A percentile compares a stretch with the other conserved stretches of the same genome.
phyloP scores from a whole-genome alignment of 1,284 basidiomycete species.

The Athelia psychrophila region DNA sequence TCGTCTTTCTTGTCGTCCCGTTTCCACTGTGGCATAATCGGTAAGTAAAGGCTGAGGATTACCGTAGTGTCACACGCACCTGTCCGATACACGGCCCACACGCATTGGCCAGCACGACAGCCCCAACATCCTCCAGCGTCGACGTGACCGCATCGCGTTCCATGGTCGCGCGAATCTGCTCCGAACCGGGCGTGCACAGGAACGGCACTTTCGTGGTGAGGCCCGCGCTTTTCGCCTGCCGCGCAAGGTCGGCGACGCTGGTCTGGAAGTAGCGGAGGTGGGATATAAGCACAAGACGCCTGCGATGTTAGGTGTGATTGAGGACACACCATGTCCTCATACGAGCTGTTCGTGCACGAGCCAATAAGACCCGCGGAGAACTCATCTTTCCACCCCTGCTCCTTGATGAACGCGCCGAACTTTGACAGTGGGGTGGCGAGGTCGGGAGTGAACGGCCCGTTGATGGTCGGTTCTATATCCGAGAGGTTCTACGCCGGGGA shows the following conservation, averaged over 20 bases:
- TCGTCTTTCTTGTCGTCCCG: constrained; percentile 87
- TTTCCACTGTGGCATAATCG: constrained; percentile 74
- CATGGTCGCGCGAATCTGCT: constrained; percentile 97
- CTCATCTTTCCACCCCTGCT: constrained; percentile 90
- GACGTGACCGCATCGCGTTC: constrained; percentile 90
- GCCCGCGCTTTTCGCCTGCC: constrained; percentile 86
- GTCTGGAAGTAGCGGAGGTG: constrained; percentile 47
- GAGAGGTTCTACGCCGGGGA: constrained; percentile 68
- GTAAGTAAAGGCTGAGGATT: constrained; percentile 6
- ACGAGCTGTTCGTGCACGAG: constrained; percentile 97
- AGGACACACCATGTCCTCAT: constrained; percentile 82
- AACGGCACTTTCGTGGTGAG: constrained; percentile 88
- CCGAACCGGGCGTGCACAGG: constrained; percentile 95
- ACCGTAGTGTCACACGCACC: constrained; percentile 42
- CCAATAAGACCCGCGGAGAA: constrained; percentile 93
- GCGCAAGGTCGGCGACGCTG: constrained; percentile 87
- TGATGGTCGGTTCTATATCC: constrained; percentile 91
- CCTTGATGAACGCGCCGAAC: constrained; percentile 79
- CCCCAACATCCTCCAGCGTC: constrained; percentile 84
- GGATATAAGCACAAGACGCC: constrained; percentile 2
- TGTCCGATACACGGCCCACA: constrained; percentile 99
- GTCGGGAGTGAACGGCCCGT: constrained; percentile 98
- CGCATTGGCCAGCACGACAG: constrained; percentile 93
- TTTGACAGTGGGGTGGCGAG: constrained; percentile 93
- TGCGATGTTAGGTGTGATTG: not conserved